Conservation (phyloP, 2,329 filamentous ascomycete genomes). For the Scytalidium sp. region DNA sequence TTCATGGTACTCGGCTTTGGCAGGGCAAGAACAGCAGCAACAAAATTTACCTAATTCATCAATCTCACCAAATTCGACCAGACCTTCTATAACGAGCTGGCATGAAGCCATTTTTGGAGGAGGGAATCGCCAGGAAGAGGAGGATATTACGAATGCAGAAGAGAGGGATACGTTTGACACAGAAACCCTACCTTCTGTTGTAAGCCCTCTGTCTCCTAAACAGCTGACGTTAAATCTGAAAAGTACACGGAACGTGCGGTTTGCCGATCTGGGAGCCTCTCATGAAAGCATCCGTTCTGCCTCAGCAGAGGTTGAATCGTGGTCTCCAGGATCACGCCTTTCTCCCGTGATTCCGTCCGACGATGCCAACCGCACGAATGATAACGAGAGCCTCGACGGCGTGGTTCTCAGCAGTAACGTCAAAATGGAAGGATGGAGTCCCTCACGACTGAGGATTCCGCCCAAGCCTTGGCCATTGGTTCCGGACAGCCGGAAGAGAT, state of each 20-base stretch:
- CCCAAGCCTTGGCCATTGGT: not conserved
- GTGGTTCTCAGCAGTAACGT: not conserved
- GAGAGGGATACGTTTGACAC: not conserved
- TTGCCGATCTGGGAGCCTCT: not conserved
- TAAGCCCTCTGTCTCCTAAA: not conserved
- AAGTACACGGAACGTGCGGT: not conserved
- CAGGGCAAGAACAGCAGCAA: not conserved
- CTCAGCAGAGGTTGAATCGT: not conserved
- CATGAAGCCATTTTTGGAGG: not conserved
- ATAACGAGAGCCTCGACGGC: not conserved
- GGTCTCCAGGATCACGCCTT: not conserved
- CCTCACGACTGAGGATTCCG: not conserved
- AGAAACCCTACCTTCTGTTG: not conserved
- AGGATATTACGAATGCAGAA: not conserved
- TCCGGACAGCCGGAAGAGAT: not conserved
- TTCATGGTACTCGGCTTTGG: not conserved
- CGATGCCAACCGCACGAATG: not conserved
- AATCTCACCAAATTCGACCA: no score
- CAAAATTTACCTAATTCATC: no score
- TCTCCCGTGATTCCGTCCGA: not conserved
- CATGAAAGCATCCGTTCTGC: not conserved
- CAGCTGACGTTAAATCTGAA: not conserved
- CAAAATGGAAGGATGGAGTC: slow-evolving; percentile 2
- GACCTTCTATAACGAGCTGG: not conserved
- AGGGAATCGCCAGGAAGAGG: not conserved